Percentiles rank a stretch among this genome's conserved stretches.
phyloP scores from a whole-genome alignment of 2,329 filamentous ascomycete species.

The Ophiostoma pallidulum region DNA sequence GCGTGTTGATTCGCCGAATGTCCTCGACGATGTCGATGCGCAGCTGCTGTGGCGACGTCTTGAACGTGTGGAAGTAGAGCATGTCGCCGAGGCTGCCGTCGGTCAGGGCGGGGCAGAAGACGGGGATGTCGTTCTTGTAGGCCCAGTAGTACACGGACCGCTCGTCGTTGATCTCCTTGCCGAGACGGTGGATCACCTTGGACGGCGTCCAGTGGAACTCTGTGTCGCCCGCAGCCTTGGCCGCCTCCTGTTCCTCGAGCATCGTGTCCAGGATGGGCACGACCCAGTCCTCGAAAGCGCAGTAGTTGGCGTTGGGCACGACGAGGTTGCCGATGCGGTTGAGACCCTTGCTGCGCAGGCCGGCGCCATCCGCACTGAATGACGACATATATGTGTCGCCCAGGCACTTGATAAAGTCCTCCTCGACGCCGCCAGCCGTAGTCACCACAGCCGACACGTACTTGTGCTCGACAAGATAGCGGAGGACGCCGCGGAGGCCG shows the following conservation, averaged over 20 bases:
- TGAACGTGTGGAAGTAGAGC: slow-evolving; percentile 98
- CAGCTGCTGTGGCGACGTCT: slow-evolving; percentile 69
- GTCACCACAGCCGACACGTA: slow-evolving; percentile 92
- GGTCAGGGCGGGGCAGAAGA: slow-evolving; percentile 93
- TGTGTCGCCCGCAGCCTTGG: slow-evolving; percentile 34
- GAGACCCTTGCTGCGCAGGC: slow-evolving; percentile 72
- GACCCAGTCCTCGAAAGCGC: slow-evolving; percentile 95
- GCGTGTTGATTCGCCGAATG: slow-evolving; percentile 84
- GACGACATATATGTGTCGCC: slow-evolving; percentile 87
- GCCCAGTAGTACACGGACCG: slow-evolving; percentile 95
- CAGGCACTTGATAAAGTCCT: slow-evolving; percentile 97
- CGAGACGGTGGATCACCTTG: slow-evolving; percentile 80
- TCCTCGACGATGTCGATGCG: slow-evolving; percentile 89
- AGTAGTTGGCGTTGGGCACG: slow-evolving; percentile 96
- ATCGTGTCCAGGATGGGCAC: slow-evolving; percentile 90
- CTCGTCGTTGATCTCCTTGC: slow-evolving; percentile 90
- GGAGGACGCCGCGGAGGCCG: slow-evolving; percentile 79
- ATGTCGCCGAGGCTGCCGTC: slow-evolving; percentile 95
- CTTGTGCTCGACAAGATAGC: slow-evolving; percentile 85
- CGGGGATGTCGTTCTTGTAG: slow-evolving; percentile 89
- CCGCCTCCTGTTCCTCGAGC: slow-evolving; percentile 85
- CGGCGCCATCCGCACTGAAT: slow-evolving; percentile 68
- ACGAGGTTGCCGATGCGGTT: slow-evolving; percentile 95
- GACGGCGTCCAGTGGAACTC: slow-evolving; percentile 87
- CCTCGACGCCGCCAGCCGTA: slow-evolving; percentile 89